Evolutionary conservation across 805 yeast species (phyloP), one percentile per base, ranked within the genome.

Genomic region (Hanseniaspora pseudoguilliermondii): DNA sequence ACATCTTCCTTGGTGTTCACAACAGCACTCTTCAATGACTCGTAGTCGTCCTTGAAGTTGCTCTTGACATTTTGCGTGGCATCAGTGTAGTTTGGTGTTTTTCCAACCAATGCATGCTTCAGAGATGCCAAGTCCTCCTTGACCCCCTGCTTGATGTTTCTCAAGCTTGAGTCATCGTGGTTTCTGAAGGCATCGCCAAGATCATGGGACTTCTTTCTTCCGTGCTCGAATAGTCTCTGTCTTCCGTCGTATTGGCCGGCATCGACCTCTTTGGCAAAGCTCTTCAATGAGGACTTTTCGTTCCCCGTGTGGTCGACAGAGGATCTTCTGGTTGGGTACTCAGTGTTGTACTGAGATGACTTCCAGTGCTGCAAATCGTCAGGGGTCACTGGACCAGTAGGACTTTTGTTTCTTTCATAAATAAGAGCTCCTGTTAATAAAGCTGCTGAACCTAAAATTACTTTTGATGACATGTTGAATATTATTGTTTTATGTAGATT

Each of bases 361-460:
- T 44, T 43, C 55, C 55, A 51, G 10, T 18, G 18, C 5, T 44
- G 39, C 11, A 46, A 32, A 6, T 49, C 48, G 50, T 58, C 47
- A 58, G 62, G 57, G 54, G 57, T 59, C 13, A 29, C 34, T n/a
- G 48, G 27, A 13, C 40, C 39, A 4, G 42, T 20, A 38, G 60
- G 63, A 35, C 57, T 58, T 42, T 59, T 62, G 51, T 62, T 60
- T 40, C 51, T 55, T 57, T 64, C 65, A 57, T 64, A 64, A 18
- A 60, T 53, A 47, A 62, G 57, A 18, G 63, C 63, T 21, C 65
- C 65, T 10, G 66, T 63, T n/a, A 65, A 62, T 1, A 62, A 60
- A 20, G 65, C 67, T 29, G 62, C 65, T 20, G 66, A 61, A 16
- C 66, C 66, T 41, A 64, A 53, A 21, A 64, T 56, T 43, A 62